Percentiles rank a stretch among this genome's conserved stretches.
phyloP scores from a whole-genome alignment of 768 basidiomycete genomes.

The Pleurotus citrinopileatus region DNA sequence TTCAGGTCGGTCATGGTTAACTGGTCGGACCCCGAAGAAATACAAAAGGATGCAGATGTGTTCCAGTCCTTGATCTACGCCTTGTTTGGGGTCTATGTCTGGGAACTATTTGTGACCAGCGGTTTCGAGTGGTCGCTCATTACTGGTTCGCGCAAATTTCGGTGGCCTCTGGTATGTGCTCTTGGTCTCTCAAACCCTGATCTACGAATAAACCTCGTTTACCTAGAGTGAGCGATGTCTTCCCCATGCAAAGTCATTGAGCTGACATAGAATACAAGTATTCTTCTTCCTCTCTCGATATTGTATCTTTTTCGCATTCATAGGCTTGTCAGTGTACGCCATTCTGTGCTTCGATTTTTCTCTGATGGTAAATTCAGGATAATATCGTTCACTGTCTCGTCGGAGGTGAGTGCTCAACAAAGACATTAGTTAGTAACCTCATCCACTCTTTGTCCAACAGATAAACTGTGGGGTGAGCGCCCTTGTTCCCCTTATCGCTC shows the following conservation, averaged over 20 bases:
- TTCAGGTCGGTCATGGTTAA: constrained; percentile 36
- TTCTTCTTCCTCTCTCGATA: constrained; percentile 73
- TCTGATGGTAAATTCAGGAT: constrained; percentile 36
- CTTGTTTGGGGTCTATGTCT: constrained; percentile 65
- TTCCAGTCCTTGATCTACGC: constrained; percentile 59
- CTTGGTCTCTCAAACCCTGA: neutral
- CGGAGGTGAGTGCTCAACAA: constrained; percentile 30
- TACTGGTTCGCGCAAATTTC: constrained; percentile 52
- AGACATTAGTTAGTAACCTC: constrained; percentile 13
- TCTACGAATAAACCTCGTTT: neutral
- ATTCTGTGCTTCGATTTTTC: neutral
- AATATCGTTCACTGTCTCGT: constrained; percentile 50
- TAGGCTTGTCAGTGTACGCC: constrained; percentile 50
- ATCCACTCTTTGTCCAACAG: constrained; percentile 24
- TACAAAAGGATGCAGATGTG: constrained; percentile 34
- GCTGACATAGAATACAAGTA: constrained; percentile 26
- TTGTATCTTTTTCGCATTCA: constrained; percentile 63
- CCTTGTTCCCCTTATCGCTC: constrained; percentile 11
- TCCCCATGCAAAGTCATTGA: constrained; percentile 1
- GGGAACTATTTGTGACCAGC: constrained; percentile 63
- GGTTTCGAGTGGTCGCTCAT: constrained; percentile 70
- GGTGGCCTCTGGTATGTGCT: constrained; percentile 65
- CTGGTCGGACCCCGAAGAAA: constrained; percentile 40
- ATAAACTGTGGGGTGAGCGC: constrained; percentile 62
- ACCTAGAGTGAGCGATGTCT: constrained; percentile 18